Base-by-base conservation (phyloP, 2,329 filamentous ascomycete species). In the Cladosporium sp. region DNA sequence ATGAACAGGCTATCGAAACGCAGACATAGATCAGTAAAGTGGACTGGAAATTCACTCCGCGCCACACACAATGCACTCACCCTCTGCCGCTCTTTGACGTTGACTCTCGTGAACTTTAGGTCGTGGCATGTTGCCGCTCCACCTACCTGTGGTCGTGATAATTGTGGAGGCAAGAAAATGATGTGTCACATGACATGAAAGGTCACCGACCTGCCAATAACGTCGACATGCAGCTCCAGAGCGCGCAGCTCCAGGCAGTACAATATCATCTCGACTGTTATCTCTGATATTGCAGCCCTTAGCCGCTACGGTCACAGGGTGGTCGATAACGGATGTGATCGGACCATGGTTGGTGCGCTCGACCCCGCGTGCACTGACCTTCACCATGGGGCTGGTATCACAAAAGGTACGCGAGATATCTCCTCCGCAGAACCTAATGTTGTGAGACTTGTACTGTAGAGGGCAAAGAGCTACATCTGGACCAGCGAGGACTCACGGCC, bases 31-130 rank as follows among this genome's bases (percentile, higher is more conserved):
- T 47, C 43, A 47, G 43, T 47, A 17, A 30, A 47, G 25, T 9
- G 17, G 14, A 9, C 28, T 20, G n/a, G 7, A 30, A 15, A 47
- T 2, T 14, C 2, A 17, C 25, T 9, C 25, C 6, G 5, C n/a
- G 7, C 20, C 1, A 11, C 15, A n/a, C 5, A 12, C 15, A n/a
- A 22, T 45, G 8, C 17, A 45, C 42, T 25, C 42, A 45, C 42
- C 49, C 30, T 42, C 49, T n/a, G 56, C 45, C 12, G 56, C 56
- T 45, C 56, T 40, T 20, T 58, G 56, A 11, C 56, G 47, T 43
- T 58, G 56, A 19, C 49, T 52, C 20, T 51, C 45, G 22, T 40
- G 47, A 19, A 58, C 56, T 37, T 58, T 58, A 20, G 56, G 37
- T n/a, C 56, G 45, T 37, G 56, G 56, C 56, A 59, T 59, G 15